Evolutionary conservation across 2,329 filamentous ascomycete species (phyloP), one percentile per base, ranked within the genome.

Genomic region (Chaetomium sp.): DNA sequence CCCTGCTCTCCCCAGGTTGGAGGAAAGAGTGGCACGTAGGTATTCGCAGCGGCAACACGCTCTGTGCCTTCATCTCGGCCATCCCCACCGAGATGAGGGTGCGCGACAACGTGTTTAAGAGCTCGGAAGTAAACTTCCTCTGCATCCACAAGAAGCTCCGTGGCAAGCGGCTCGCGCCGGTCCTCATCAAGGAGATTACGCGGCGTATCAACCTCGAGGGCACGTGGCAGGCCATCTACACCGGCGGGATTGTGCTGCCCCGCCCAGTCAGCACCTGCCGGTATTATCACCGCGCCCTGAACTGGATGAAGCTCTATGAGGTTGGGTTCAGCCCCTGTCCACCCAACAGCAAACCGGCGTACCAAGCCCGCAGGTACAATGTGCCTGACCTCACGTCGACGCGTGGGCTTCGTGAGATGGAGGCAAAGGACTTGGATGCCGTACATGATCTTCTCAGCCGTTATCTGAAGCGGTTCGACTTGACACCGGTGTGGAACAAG

Each of bases 121-220:
- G 88, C 63, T 91, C 89, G 49, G 94, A 99, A 71, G 94, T 99
- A 74, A 99, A 99, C 77, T 99, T 97, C 74, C 85, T 99, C 62
- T 95, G 91, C 68, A 87, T 99, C 54, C 94, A 99, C 79, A 97
- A 97, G 79, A 97, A 97, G 74, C 84, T 99, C 36, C 89, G 94
- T 50, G 85, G 88, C 56, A 96, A 97, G 77, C 86, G 94, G 53
- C 83, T 99, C 44, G 86, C 94, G 0, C 94, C 94, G 0, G 88
- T 97, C 1, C 82, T 99, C 52, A 99, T 99, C 77, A 96, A 96
- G 72, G 94, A 99, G 71, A 90, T 99, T 65, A 99, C 94, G 5
- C 87, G 94, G 48, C 82, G 91, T 61, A 95, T 90, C 77, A 95
- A 97, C 72, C 74, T 91, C 48, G 79, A 88, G 61, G 88, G 86